Evolutionary conservation across 805 yeast genomes (phyloP).

Genomic region (Ascoidea tarda): DNA sequence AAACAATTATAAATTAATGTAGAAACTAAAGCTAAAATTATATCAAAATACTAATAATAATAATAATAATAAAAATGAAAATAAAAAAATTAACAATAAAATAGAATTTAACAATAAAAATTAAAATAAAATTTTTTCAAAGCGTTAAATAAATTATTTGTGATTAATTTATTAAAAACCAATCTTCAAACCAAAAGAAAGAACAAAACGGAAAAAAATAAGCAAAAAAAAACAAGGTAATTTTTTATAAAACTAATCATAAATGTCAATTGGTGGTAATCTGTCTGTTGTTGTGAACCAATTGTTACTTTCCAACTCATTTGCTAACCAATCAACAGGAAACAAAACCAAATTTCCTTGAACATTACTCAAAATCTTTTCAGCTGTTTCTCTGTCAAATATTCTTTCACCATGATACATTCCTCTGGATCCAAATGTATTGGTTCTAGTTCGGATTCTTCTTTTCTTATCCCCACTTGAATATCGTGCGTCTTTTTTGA

Average conservation of each 20-base stretch:
- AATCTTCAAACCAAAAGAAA: too few species aligned
- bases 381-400: constrained; percentile 66
- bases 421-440: constrained; percentile 12
- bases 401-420: constrained; percentile 27
- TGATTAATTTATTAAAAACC: too few species aligned
- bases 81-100: too few species aligned
- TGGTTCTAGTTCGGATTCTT: constrained; percentile 8
- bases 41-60: not conserved
- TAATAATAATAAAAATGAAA: not conserved
- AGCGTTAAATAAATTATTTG: too few species aligned
- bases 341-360: constrained; percentile 85
- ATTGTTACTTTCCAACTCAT: constrained; percentile 80
- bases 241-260: constrained; percentile 30
- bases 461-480: constrained; percentile 2
- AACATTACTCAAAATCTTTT: constrained; percentile 50
- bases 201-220: not conserved
- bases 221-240: not conserved
- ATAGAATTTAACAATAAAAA: too few species aligned
- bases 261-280: constrained; percentile 90
- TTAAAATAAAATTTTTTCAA: too few species aligned
- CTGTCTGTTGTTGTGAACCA: constrained; percentile 95
- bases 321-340: constrained; percentile 81
- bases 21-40: too few species aligned
- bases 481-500: constrained; percentile 1
- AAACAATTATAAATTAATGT: too few species aligned